Evolutionary conservation across 2,329 filamentous ascomycete species (phyloP), one percentile per base, ranked within the genome.

Genomic region (Neurospora crassa): DNA sequence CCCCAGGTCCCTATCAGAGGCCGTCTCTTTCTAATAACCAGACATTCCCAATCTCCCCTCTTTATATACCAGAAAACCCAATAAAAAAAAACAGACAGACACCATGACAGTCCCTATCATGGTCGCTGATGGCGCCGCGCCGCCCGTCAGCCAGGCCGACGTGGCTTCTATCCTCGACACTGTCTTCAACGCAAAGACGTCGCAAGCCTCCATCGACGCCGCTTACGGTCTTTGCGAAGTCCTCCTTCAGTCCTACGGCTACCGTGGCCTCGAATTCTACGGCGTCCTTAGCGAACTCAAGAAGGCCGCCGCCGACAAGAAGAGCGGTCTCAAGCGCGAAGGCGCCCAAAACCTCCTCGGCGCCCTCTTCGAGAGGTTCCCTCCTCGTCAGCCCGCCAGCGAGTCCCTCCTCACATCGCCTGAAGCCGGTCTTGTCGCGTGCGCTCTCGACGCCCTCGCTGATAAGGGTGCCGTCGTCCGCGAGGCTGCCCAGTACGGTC

Each of bases 301-400:
- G 79, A 88, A 97, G 86, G 93, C 92, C 45, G 94, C 95, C 4
- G 84, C 86, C 76, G 94, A 98, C 83, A 99, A 98, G 89, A 99
- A 99, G 86, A 94, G 90, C 81, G 91, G 91, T 18, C 87, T 91
- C 47, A 89, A 88, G 76, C 88, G 95, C 77, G 96, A 99, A 83
- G 93, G 94, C 78, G 92, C 94, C 75, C 96, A 98, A 89, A 96
- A 97, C 81, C 91, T 97, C 59, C 87, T 98, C 34, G 96, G 96
- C 71, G 95, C 96, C 70, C 85, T 99, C 67, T 95, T 98, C 78
- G 96, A 99, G 85, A 90, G 92, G 53, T 92, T 98, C 78, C 92
- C 94, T 67, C 84, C 89, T 67, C 88, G 90, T 75, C 91, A 96
- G 79, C 91, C 89, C 70, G 82, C 93, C 74, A 92, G 89, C 80